phyloP scores from a whole-genome alignment of 768 basidiomycete genomes.

The Kwoniella dendrophila region DNA sequence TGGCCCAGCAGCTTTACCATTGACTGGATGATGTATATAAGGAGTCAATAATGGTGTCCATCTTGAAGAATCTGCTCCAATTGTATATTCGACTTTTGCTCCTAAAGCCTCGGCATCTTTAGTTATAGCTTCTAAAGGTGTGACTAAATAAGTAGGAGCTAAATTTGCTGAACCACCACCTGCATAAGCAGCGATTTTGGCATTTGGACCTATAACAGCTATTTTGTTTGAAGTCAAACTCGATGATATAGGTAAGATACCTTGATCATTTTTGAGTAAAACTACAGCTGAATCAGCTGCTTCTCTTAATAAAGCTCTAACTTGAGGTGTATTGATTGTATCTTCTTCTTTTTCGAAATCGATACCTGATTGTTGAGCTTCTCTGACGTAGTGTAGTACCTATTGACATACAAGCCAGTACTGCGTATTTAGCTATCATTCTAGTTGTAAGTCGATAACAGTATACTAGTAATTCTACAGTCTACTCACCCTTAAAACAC shows the following conservation, averaged over 20 bases:
- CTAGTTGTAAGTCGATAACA: not conserved
- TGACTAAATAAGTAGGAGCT: slow-evolving; percentile 68
- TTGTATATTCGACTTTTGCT: slow-evolving; percentile 59
- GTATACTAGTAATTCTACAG: too few relatives aligned
- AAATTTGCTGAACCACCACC: slow-evolving; percentile 79
- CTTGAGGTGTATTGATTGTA: slow-evolving; percentile 21
- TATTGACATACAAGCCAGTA: slow-evolving; percentile 28
- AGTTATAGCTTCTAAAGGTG: slow-evolving; percentile 67
- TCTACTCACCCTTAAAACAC: slow-evolving; percentile 66
- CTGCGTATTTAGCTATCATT: not conserved
- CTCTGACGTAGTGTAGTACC: slow-evolving; percentile 62
- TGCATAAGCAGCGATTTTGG: slow-evolving; percentile 42
- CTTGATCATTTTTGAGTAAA: slow-evolving; percentile 66
- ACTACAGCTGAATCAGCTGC: slow-evolving; percentile 67
- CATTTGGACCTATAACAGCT: slow-evolving; percentile 66
- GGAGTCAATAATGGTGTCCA: slow-evolving; percentile 57
- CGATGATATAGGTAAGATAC: slow-evolving; percentile 59
- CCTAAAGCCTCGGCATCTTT: slow-evolving; percentile 56
- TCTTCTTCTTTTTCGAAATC: slow-evolving; percentile 58
- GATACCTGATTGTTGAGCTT: slow-evolving; percentile 62
- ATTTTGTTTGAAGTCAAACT: slow-evolving; percentile 49
- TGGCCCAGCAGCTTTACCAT: slow-evolving; percentile 46
- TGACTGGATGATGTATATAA: slow-evolving; percentile 39
- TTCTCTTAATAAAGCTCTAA: slow-evolving; percentile 58
- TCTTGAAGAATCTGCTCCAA: slow-evolving; percentile 57